phyloP scores from a whole-genome alignment of 1,139 yeast species.

The Magnusiomyces suaveolens region DNA sequence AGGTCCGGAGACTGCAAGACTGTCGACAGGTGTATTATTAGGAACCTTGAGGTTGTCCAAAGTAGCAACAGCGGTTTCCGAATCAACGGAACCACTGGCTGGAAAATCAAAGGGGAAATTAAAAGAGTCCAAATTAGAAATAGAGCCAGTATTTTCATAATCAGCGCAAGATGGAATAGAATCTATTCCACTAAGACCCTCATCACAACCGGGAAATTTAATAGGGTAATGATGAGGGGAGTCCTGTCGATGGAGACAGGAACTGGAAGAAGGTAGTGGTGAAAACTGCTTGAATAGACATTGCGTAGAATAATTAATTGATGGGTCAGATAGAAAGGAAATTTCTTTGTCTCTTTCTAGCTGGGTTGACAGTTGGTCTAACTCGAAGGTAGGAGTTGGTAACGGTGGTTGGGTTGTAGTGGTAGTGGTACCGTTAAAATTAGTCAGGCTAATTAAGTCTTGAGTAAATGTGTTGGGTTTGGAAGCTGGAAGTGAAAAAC shows the following conservation, averaged over 20 bases:
- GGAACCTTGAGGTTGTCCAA: background rate
- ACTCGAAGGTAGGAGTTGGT: background rate
- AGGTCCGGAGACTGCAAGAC: background rate
- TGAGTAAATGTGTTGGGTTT: background rate
- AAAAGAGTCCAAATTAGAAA: background rate
- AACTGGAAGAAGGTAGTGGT: background rate
- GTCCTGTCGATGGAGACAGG: background rate
- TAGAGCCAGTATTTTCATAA: background rate
- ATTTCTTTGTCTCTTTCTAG: constrained; percentile 1
- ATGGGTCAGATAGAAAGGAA: background rate
- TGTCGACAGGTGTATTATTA: constrained; percentile 6
- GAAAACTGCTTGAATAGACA: background rate
- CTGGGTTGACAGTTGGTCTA: background rate
- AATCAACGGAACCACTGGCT: background rate
- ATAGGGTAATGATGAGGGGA: too few relatives aligned
- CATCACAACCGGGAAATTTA: background rate
- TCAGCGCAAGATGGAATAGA: background rate
- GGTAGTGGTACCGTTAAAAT: background rate
- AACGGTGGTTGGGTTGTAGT: background rate
- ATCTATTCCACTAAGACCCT: background rate
- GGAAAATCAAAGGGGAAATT: background rate
- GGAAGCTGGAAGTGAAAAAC: background rate
- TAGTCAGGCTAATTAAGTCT: background rate
- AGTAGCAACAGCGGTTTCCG: background rate
- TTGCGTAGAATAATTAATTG: background rate